A percentile compares a stretch with the other conserved stretches of the same genome.
Conservation (phyloP, 2,329 filamentous ascomycete species). For the Nothomitra cinnamomea region DNA sequence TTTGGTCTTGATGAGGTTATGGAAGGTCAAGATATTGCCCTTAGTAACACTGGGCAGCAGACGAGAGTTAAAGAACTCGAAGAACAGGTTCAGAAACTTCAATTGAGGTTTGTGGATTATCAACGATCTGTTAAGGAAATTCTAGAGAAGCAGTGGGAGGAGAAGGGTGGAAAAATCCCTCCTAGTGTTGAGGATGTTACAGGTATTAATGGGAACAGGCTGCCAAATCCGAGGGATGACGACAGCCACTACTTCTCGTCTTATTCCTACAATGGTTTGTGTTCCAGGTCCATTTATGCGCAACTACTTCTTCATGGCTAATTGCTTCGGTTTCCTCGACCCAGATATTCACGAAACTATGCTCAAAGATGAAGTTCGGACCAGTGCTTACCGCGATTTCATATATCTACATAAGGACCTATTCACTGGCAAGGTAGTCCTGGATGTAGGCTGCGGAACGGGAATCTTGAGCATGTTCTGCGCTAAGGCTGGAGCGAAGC, state of each 20-base stretch:
- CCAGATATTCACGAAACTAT: conserved; percentile 90
- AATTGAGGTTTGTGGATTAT: conserved; percentile 24
- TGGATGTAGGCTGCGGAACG: conserved; percentile 73
- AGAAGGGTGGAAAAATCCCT: conserved; percentile 15
- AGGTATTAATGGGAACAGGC: not conserved
- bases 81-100: conserved; percentile 21
- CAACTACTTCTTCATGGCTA: not conserved
- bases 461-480: conserved; percentile 92
- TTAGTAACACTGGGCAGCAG: conserved; percentile 12
- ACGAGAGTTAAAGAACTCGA: conserved; percentile 22
- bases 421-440: conserved; percentile 70
- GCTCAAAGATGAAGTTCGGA: conserved; percentile 79
- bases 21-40: conserved; percentile 23
- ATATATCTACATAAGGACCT: conserved; percentile 82
- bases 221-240: conserved; percentile 25
- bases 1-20: conserved; percentile 72
- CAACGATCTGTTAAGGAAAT: conserved; percentile 23
- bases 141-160: conserved; percentile 24
- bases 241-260: conserved; percentile 47
- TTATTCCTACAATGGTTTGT: conserved; percentile 49
- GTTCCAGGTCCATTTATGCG: not conserved
- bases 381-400: conserved; percentile 85
- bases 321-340: not conserved
- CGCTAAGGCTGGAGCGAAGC: conserved; percentile 70
- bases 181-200: not conserved